Conservation (phyloP, 495 filamentous ascomycete species). For the Penicillium crystallinum region DNA sequence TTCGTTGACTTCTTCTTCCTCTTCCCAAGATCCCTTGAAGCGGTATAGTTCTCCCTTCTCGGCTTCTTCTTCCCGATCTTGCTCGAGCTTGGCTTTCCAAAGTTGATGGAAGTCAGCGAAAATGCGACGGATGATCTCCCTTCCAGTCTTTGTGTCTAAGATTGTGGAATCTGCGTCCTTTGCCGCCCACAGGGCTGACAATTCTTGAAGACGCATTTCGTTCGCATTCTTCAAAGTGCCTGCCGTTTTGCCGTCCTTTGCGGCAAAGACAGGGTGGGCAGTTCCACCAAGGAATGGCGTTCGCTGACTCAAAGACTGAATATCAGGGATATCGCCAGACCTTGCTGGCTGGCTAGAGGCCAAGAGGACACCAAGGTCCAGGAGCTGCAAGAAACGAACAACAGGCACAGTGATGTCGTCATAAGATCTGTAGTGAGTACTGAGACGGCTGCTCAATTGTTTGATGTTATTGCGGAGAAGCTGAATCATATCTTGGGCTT, state of each 20-base stretch:
- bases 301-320: slow-evolving; percentile 40
- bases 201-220: slow-evolving; percentile 43
- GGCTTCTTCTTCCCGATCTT: slow-evolving; percentile 67
- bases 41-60: slow-evolving; percentile 71
- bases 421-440: slow-evolving; percentile 64
- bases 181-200: slow-evolving; percentile 34
- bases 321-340: slow-evolving; percentile 19
- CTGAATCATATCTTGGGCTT: slow-evolving; percentile 31
- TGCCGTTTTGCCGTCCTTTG: slow-evolving; percentile 13
- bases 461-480: slow-evolving; percentile 67
- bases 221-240: slow-evolving; percentile 34
- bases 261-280: slow-evolving; percentile 17
- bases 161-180: slow-evolving; percentile 32
- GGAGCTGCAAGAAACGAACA: slow-evolving; percentile 72
- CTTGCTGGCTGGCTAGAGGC: slow-evolving; percentile 28
- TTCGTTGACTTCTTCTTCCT: slow-evolving; percentile 70
- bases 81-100: slow-evolving; percentile 69
- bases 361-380: slow-evolving; percentile 71
- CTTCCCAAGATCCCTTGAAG: slow-evolving; percentile 68
- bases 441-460: slow-evolving; percentile 62
- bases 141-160: slow-evolving; percentile 22
- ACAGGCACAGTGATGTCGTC: slow-evolving; percentile 77
- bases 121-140: slow-evolving; percentile 38
- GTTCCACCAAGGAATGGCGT: slow-evolving; percentile 62
- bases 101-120: slow-evolving; percentile 66